Conservation (phyloP, 2,329 filamentous ascomycete genomes). For the Aspergillus phoenicis region DNA sequence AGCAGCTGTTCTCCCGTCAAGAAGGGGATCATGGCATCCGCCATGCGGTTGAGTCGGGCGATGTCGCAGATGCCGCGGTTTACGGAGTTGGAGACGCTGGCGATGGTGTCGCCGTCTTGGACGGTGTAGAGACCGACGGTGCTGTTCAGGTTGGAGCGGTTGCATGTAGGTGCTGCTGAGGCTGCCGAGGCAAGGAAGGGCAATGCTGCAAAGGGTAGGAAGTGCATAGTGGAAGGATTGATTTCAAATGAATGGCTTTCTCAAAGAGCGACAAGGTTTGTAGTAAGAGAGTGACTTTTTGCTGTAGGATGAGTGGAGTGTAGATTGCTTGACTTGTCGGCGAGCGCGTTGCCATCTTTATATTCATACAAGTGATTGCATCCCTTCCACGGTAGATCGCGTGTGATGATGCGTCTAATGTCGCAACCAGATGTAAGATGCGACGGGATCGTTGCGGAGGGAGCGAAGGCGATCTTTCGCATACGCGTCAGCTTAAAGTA, state of each 20-base stretch:
- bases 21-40: neutral
- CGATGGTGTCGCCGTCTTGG: neutral
- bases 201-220: neutral
- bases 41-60: neutral
- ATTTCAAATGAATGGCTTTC: neutral
- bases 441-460: too few species aligned
- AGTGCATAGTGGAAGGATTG: neutral
- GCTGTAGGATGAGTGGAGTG: too few species aligned
- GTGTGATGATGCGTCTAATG: too few species aligned
- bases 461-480: too few species aligned
- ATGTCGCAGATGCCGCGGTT: slow-evolving; percentile 5
- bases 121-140: neutral
- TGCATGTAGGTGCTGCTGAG: neutral
- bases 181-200: neutral
- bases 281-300: too few species aligned
- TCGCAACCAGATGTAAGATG: too few species aligned
- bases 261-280: too few species aligned
- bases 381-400: too few species aligned
- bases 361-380: too few species aligned
- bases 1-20: neutral
- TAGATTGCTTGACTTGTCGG: too few species aligned
- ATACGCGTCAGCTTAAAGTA: too few species aligned
- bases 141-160: neutral
- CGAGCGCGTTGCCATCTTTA: too few species aligned
- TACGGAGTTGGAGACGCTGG: neutral